Evolutionary conservation across 805 yeast species (phyloP), one percentile per base, ranked within the genome.

Genomic region (Metschnikowia henanensis): DNA sequence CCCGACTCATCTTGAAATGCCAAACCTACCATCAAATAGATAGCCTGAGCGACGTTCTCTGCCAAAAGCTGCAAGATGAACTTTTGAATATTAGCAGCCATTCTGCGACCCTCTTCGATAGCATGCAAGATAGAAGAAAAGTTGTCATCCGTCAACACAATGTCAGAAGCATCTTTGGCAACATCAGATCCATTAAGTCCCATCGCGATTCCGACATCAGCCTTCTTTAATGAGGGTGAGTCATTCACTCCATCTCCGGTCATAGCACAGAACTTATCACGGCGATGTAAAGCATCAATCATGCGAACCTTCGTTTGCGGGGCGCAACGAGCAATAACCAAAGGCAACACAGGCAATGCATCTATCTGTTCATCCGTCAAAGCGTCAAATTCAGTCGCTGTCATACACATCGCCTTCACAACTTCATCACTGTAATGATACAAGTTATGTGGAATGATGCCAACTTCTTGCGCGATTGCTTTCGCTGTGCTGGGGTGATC

Each of bases 321-420:
- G 4, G 92, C 86, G 66, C 92, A 86, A 49, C 94, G 72, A 4
- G 94, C 94, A 65, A 86, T 80, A 22, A 85, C 94, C 40, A 84
- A 68, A 1, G 92, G 92, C 39, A 85, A 67, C 7, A 81, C 81
- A 1, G 89, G 88, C 36, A 68, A 60, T 1, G 55, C 56, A 55
- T 85, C 92, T 51, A 86, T 73, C 53, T 84, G 73, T 1, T 69
- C 79, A 43, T 84, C 87, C 3, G 73, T 47, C 41, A 85, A 68
- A 4, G 72, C 70, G 59, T 85, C 92, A 65, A 85, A 86, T 47
- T 84, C 82, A 39, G 72, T 55, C 3, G 91, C 94, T 6, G 88
- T 79, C 87, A 86, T 82, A 22, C 83, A 84, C 88, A 84, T 83
- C 2, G 75, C 74, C 43, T 74, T 63, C 35, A 79, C 80, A 39